phyloP scores from a whole-genome alignment of 352 stramenopile species.

The Phytophthora pini region DNA sequence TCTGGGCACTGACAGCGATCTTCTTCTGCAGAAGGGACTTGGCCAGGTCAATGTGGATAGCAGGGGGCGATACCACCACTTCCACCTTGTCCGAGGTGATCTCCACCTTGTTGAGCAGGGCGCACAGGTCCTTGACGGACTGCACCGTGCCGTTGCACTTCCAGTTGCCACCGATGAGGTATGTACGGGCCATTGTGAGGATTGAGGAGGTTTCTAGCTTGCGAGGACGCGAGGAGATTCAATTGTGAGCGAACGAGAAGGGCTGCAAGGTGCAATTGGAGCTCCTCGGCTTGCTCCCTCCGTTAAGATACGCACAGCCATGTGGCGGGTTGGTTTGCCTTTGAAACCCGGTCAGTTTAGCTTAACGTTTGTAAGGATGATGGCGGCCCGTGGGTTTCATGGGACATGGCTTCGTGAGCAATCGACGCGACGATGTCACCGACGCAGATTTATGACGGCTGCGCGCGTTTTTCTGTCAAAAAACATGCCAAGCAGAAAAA shows the following conservation, averaged over 20 bases:
- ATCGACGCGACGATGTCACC: slow-evolving; percentile 12
- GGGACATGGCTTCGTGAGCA: slow-evolving; percentile 8
- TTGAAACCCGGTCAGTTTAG: background rate
- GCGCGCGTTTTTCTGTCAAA: slow-evolving; percentile 2
- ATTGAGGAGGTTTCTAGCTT: slow-evolving; percentile 1
- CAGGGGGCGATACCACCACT: slow-evolving; percentile 74
- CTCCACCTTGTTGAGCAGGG: slow-evolving; percentile 83
- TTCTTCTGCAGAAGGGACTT: slow-evolving; percentile 63
- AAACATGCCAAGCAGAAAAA: slow-evolving; percentile 4
- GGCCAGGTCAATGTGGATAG: slow-evolving; percentile 62
- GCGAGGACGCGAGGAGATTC: slow-evolving; percentile 14
- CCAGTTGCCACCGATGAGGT: slow-evolving; percentile 58
- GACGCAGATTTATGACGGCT: background rate
- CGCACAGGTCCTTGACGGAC: slow-evolving; percentile 84
- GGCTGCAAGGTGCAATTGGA: too few species aligned
- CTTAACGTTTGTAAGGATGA: background rate
- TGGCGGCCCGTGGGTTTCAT: slow-evolving; percentile 2
- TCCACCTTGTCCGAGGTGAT: slow-evolving; percentile 71
- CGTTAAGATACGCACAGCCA: slow-evolving; percentile 1
- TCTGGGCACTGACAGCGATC: slow-evolving; percentile 81
- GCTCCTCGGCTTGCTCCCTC: too few species aligned
- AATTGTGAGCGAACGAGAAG: slow-evolving; percentile 18
- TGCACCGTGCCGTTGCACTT: slow-evolving; percentile 81
- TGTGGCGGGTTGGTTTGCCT: background rate
- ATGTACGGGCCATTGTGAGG: slow-evolving; percentile 41